Conservation (phyloP, 1,284 basidiomycete species). For the Ganoderma multipileum region DNA sequence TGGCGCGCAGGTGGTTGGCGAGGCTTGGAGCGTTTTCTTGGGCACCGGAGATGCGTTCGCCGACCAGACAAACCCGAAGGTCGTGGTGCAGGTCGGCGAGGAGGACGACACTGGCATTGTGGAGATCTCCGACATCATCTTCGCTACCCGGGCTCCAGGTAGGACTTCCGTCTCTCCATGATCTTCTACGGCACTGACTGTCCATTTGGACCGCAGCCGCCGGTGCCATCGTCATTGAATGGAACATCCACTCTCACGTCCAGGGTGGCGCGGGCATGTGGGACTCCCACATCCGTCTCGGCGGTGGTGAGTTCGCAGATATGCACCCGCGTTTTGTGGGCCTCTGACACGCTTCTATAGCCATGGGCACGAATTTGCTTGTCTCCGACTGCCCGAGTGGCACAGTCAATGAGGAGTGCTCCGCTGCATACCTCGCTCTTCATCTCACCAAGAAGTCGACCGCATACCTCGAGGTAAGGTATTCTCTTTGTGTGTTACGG, state of each 20-base stretch:
- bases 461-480: constrained; percentile 61
- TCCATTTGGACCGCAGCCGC: constrained; percentile 44
- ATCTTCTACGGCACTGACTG: constrained; percentile 6
- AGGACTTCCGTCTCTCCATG: constrained; percentile 21
- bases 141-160: constrained; percentile 62
- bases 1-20: constrained; percentile 76
- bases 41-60: constrained; percentile 68
- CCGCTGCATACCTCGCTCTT: constrained; percentile 65
- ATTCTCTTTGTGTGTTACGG: constrained; percentile 28
- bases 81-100: constrained; percentile 65
- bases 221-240: constrained; percentile 76
- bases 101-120: constrained; percentile 54
- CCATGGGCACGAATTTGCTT: constrained; percentile 61
- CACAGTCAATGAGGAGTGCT: constrained; percentile 50
- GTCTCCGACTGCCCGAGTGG: constrained; percentile 47
- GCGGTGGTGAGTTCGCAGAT: constrained; percentile 21
- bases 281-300: constrained; percentile 65
- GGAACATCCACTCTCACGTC: constrained; percentile 62
- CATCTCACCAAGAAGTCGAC: constrained; percentile 68
- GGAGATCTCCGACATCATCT: constrained; percentile 69
- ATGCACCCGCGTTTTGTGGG: not conserved
- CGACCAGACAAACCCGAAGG: constrained; percentile 57
- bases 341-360: constrained; percentile 10
- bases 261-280: constrained; percentile 75
- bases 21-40: constrained; percentile 79